Percentiles rank a stretch among this genome's conserved stretches.
Evolutionary conservation across 257 asterid species (phyloP).

Genomic region (Cordia subcordata): DNA sequence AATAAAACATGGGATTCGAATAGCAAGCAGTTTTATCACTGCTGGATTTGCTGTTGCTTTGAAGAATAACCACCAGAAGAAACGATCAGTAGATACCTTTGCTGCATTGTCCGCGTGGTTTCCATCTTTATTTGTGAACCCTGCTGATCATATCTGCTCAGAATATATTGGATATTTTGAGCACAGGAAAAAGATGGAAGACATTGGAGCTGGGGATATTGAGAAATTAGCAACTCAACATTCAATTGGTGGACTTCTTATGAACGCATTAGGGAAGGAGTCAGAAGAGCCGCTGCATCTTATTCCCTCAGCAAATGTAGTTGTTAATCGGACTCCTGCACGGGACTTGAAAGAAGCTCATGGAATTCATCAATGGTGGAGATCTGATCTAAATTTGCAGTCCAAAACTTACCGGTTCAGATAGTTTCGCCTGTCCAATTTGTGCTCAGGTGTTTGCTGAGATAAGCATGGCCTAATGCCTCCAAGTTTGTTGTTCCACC

Average conservation of each 20-base stretch:
- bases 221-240: conserved; percentile 79
- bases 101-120: conserved; percentile 53
- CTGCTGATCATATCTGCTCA: conserved; percentile 60
- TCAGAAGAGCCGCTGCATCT: conserved; percentile 77
- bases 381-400: conserved; percentile 42
- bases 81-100: conserved; percentile 39
- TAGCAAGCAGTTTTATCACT: conserved; percentile 75
- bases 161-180: conserved; percentile 86
- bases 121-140: conserved; percentile 69
- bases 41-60: conserved; percentile 84
- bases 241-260: conserved; percentile 65
- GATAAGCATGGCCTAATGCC: no score
- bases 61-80: conserved; percentile 37
- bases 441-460: no score
- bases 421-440: neutral
- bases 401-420: conserved; percentile 39
- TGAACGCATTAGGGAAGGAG: conserved; percentile 57
- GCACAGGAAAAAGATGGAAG: conserved; percentile 76
- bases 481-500: no score
- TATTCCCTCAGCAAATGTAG: conserved; percentile 71
- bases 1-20: conserved; percentile 65
- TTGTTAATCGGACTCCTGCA: conserved; percentile 45
- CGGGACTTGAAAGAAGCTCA: conserved; percentile 71
- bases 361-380: conserved; percentile 98
- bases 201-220: conserved; percentile 64